Conservation (phyloP, 768 basidiomycete species). For the Agaricus sinodeliciosus region DNA sequence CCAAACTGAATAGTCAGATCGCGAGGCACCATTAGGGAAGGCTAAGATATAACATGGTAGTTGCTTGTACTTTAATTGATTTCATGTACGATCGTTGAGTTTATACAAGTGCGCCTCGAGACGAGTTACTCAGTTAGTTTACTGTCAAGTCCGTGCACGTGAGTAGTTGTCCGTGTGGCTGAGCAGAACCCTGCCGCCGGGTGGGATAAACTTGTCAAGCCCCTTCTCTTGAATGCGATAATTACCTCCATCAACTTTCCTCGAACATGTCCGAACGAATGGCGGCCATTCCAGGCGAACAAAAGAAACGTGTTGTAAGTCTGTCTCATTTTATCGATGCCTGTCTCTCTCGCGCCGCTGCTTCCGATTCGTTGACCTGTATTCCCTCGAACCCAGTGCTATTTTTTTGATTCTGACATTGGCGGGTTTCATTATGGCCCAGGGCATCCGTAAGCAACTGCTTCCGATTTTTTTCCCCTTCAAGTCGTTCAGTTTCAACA, state of each 20-base stretch:
- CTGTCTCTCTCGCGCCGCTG: constrained; percentile 3
- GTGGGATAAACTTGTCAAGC: constrained; percentile 9
- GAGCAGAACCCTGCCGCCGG: background rate
- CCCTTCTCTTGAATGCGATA: constrained; percentile 5
- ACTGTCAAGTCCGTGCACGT: constrained; percentile 3
- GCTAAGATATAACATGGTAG: constrained; percentile 37
- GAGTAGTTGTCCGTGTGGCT: constrained; percentile 9
- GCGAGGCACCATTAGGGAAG: constrained; percentile 56
- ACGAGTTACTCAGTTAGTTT: no score
- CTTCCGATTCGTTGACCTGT: constrained; percentile 12
- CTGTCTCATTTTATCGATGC: constrained; percentile 11
- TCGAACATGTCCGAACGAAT: constrained; percentile 39
- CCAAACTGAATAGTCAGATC: constrained; percentile 24
- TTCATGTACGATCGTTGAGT: background rate
- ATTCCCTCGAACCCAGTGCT: constrained; percentile 53
- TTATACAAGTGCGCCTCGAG: no score
- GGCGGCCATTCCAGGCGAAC: constrained; percentile 67
- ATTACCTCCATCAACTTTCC: constrained; percentile 12
- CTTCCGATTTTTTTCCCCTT: background rate
- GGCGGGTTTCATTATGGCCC: constrained; percentile 99
- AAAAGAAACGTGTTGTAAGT: constrained; percentile 86
- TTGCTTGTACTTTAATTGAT: constrained; percentile 20
- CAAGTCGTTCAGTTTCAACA: constrained; percentile 12
- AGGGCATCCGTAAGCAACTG: constrained; percentile 71
- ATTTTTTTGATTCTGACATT: constrained; percentile 99